These are phyloP conservation scores for Eucalyptus pumila DNA, from an alignment of 345 rosid genomes.

Conservation along the genomic window DNA sequence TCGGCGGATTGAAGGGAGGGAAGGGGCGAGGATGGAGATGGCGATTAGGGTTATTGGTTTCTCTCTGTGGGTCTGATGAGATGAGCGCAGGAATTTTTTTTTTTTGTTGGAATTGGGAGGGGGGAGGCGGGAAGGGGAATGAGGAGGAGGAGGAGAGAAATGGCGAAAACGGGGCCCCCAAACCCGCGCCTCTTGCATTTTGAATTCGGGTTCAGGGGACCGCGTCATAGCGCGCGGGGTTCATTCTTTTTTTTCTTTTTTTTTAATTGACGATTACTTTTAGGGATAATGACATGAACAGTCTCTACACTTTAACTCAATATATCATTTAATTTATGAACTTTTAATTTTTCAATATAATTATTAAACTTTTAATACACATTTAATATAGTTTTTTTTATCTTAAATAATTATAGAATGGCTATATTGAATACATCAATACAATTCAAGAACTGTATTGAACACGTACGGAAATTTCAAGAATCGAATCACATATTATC, in stretches of 20 bases:
- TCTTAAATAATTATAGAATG: too few species aligned
- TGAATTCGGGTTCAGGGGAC: neutral
- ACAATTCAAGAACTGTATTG: rapidly evolving
- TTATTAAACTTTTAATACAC: rapidly evolving
- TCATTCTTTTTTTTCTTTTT: rapidly evolving
- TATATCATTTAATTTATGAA: rapidly evolving
- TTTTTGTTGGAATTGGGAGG: neutral
- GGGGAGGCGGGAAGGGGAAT: neutral
- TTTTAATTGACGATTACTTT: too few species aligned
- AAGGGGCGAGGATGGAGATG: neutral
- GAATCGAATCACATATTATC: rapidly evolving
- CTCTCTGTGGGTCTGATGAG: neutral
- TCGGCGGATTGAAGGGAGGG: neutral
- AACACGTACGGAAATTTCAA: rapidly evolving
- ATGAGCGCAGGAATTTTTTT: neutral
- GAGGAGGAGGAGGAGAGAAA: neutral
- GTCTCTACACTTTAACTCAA: rapidly evolving
- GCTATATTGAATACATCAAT: rapidly evolving
- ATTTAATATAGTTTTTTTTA: too few species aligned
- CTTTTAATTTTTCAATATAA: too few species aligned
- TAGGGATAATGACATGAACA: rapidly evolving
- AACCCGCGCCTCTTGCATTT: neutral
- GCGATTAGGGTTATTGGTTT: neutral
- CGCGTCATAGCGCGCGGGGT: neutral
- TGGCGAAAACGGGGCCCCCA: neutral